Evolutionary conservation across 306 rosid species (phyloP), one percentile per base, ranked within the genome.

Genomic region (Carpinus fangiana): DNA sequence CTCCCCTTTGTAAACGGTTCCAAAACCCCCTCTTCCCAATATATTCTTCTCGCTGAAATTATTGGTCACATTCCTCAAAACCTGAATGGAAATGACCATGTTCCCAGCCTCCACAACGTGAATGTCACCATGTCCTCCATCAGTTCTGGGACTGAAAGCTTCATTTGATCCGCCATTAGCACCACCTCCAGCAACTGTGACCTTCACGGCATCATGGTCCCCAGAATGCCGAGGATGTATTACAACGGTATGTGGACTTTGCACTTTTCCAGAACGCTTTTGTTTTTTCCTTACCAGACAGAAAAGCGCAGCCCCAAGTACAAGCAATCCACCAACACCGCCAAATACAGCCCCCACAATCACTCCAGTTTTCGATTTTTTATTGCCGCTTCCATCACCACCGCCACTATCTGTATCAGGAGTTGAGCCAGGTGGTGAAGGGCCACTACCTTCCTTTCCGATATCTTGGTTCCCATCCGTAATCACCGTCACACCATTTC

Each of bases 11-110:
- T 95, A 95, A 65, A 91, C 97, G 5, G 88, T 90, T 57, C 98
- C 99, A 64, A 92, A 95, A 8, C 98, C 98, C 0, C 98, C 98
- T 12, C 26, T 89, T 18, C 98, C 98, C 66, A 95, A 75, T 73
- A 90, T 80, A 73, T 90, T 91, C 16, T 81, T 80, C 36, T 89
- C 78, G 31, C 89, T 78, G 72, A 95, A 95, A 78, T 91, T 85
- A 79, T 87, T 69, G 31, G 98, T 95, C 66, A 90, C 97, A n/a
- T 67, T 83, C 79, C 82, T 86, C 74, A 95, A 82, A 78, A 95
- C 83, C 79, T 90, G 88, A 76, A 95, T 87, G 16, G 98, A 84
- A 69, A 93, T 95, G 7, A 89, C 82, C 90, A 93, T 82, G 76
- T 76, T 89, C 26, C 92, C 82, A 70, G 84, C 78, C 78, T 92